These are phyloP conservation scores for Colletotrichum tamarilloi DNA, from an alignment of 2,329 filamentous ascomycete genomes.

Conservation along the genomic window DNA sequence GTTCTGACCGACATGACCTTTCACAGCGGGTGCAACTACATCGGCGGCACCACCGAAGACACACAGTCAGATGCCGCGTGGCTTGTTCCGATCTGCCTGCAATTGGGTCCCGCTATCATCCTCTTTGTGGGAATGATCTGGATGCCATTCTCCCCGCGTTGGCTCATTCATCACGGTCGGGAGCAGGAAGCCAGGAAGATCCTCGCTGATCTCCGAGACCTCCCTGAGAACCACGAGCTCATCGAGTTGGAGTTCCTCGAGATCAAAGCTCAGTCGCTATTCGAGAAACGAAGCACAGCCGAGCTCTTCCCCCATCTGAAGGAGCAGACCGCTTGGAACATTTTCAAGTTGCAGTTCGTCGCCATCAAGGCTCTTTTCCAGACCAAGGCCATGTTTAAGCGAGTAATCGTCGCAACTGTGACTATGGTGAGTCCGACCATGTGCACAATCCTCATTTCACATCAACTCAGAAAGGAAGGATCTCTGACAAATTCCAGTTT, in stretches of 20 bases:
- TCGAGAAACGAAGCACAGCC: slow-evolving; percentile 77
- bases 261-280: slow-evolving; percentile 82
- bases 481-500: background rate
- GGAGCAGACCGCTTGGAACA: slow-evolving; percentile 70
- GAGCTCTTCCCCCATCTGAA: slow-evolving; percentile 75
- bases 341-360: slow-evolving; percentile 76
- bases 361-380: slow-evolving; percentile 73
- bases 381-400: slow-evolving; percentile 73
- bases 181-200: slow-evolving; percentile 74
- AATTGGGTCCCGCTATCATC: slow-evolving; percentile 74
- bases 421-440: slow-evolving; percentile 62
- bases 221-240: slow-evolving; percentile 72
- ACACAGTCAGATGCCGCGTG: slow-evolving; percentile 76
- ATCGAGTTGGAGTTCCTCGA: slow-evolving; percentile 84
- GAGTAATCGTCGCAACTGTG: slow-evolving; percentile 71
- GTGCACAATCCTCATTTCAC: background rate
- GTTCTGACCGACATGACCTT: slow-evolving; percentile 41
- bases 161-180: slow-evolving; percentile 77
- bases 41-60: slow-evolving; percentile 62
- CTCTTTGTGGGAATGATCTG: slow-evolving; percentile 79
- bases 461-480: slow-evolving; percentile 52
- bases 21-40: slow-evolving; percentile 69
- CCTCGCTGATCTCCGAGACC: slow-evolving; percentile 72
- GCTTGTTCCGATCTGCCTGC: slow-evolving; percentile 78
- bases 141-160: slow-evolving; percentile 83